These are phyloP conservation scores for Amaranthus palmeri DNA, from an alignment of 148 eudicot species.

Conservation along the genomic window DNA sequence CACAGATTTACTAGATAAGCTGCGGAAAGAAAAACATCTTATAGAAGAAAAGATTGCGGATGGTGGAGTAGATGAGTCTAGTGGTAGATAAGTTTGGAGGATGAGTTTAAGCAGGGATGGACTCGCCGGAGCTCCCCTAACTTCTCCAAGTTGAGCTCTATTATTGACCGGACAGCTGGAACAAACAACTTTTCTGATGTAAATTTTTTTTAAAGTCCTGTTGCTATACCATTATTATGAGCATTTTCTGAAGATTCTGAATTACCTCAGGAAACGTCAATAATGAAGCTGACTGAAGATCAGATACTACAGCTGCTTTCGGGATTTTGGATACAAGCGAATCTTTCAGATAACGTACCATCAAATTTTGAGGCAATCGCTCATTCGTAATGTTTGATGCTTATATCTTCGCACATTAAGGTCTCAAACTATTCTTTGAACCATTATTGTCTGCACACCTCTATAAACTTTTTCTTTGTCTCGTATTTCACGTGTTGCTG, in stretches of 20 bases:
- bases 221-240: background rate
- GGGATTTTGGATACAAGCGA: conserved; percentile 84
- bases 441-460: background rate
- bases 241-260: conserved; percentile 1
- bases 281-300: conserved; percentile 74
- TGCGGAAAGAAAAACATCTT: conserved; percentile 57
- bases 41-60: conserved; percentile 32
- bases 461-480: background rate
- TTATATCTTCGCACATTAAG: conserved; percentile 60
- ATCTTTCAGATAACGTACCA: conserved; percentile 75
- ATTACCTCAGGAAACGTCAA: conserved; percentile 54
- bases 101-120: conserved; percentile 54
- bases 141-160: conserved; percentile 53
- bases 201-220: background rate
- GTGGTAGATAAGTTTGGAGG: conserved; percentile 42
- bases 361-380: conserved; percentile 82
- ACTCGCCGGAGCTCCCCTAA: conserved; percentile 60
- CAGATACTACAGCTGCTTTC: conserved; percentile 76
- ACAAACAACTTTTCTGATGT: conserved; percentile 45
- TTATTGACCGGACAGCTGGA: conserved; percentile 60
- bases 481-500: background rate
- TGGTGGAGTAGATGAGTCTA: conserved; percentile 41
- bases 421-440: conserved; percentile 33
- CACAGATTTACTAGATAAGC: conserved; percentile 77
- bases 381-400: conserved; percentile 79